Evolutionary conservation across 805 yeast genomes (phyloP).

Genomic region (Candida dendrica): DNA sequence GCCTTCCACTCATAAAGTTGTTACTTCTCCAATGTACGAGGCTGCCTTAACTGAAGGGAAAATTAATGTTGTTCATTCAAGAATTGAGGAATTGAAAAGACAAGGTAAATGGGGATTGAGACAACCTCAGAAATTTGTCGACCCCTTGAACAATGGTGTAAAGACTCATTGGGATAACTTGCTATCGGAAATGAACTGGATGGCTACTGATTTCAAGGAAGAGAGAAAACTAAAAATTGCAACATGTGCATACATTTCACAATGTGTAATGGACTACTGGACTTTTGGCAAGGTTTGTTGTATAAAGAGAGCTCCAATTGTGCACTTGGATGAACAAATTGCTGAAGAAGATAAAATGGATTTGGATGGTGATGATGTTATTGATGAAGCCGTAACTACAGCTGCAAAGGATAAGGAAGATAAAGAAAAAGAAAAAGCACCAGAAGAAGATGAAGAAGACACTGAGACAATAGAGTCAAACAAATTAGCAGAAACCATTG

Average conservation of each 20-base stretch:
- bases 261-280: constrained; percentile 76
- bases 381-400: constrained; percentile 10
- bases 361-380: constrained; percentile 4
- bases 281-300: constrained; percentile 63
- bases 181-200: constrained; percentile 76
- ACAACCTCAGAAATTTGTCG: constrained; percentile 67
- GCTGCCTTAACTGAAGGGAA: constrained; percentile 84
- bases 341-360: constrained; percentile 5
- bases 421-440: constrained; percentile 8
- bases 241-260: constrained; percentile 62
- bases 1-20: constrained; percentile 79
- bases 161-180: constrained; percentile 66
- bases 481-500: constrained; percentile 23
- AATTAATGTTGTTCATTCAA: constrained; percentile 78
- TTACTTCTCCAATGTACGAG: constrained; percentile 80
- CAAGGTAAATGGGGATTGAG: constrained; percentile 86
- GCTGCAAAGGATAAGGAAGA: constrained; percentile 10
- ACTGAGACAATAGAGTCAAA: too few relatives aligned
- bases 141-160: constrained; percentile 43
- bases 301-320: constrained; percentile 43
- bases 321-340: constrained; percentile 12
- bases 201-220: constrained; percentile 72
- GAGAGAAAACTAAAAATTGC: constrained; percentile 62
- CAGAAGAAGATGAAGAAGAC: constrained; percentile 13
- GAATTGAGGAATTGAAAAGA: constrained; percentile 87